Conservation (phyloP, 2,329 filamentous ascomycete genomes). For the Exserohilum turcica region DNA sequence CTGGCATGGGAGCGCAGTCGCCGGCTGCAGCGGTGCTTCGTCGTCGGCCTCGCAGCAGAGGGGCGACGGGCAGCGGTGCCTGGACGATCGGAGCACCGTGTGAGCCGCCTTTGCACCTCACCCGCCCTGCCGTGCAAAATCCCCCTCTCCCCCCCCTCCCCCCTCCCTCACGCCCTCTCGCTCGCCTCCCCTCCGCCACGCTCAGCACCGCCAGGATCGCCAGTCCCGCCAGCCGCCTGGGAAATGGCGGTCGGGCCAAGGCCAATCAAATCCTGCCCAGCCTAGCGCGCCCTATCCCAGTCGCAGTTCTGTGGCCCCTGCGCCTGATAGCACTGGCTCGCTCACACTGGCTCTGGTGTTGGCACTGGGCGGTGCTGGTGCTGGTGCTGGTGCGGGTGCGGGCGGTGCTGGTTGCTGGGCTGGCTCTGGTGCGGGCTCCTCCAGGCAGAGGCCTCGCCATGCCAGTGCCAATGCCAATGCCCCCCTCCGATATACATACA, state of each 20-base stretch:
- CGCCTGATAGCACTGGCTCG: conserved; percentile 5
- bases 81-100: conserved; percentile 27
- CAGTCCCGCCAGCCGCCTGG: conserved; percentile 27
- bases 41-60: neutral
- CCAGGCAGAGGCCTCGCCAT: conserved; percentile 26
- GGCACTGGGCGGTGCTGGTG: too few relatives aligned
- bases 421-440: too few relatives aligned
- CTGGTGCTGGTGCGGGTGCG: too few relatives aligned
- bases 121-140: conserved; percentile 26
- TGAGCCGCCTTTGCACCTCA: conserved; percentile 17
- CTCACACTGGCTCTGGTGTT: too few relatives aligned
- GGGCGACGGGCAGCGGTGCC: conserved; percentile 18
- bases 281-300: conserved; percentile 17
- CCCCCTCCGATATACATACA: neutral
- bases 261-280: conserved; percentile 25
- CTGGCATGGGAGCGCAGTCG: too few relatives aligned
- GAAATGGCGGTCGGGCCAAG: conserved; percentile 30
- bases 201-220: conserved; percentile 28
- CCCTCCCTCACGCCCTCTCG: too few relatives aligned
- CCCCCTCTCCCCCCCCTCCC: conserved; percentile 12
- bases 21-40: too few relatives aligned
- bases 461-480: too few relatives aligned
- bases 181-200: conserved; percentile 21
- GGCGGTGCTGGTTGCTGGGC: too few relatives aligned
- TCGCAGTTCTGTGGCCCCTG: conserved; percentile 23